Evolutionary conservation across 2,329 filamentous ascomycete genomes (phyloP).

Genomic region (Teratosphaeria pseudoeucalypti): DNA sequence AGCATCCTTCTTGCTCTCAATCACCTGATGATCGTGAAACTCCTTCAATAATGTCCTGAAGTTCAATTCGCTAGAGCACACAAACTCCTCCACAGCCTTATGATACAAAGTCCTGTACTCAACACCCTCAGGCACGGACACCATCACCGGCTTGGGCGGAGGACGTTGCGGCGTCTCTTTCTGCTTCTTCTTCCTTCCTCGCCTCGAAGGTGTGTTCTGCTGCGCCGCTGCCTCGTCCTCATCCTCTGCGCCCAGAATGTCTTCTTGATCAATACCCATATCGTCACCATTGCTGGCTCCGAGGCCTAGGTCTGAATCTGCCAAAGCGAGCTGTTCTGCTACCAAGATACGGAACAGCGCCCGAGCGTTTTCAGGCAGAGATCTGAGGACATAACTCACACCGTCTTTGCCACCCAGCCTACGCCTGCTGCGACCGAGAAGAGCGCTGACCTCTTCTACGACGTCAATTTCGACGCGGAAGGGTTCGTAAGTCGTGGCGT

Average conservation of each 20-base stretch:
- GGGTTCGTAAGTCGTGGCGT: constrained; percentile 79
- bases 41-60: constrained; percentile 92
- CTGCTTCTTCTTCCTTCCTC: constrained; percentile 12
- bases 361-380: constrained; percentile 82
- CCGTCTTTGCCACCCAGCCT: constrained; percentile 83
- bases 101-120: constrained; percentile 90
- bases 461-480: constrained; percentile 67
- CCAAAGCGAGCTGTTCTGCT: constrained; percentile 65
- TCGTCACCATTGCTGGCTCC: constrained; percentile 26
- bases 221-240: constrained; percentile 24
- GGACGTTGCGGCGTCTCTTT: constrained; percentile 5
- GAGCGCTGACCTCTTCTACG: constrained; percentile 80
- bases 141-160: constrained; percentile 2
- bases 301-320: constrained; percentile 40
- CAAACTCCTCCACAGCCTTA: constrained; percentile 92
- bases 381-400: constrained; percentile 80
- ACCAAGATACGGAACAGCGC: constrained; percentile 78
- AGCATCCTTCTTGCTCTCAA: constrained; percentile 76
- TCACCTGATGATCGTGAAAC: constrained; percentile 97
- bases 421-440: constrained; percentile 70
- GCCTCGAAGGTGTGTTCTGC: constrained; percentile 18
- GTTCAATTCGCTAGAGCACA: constrained; percentile 91
- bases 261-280: constrained; percentile 9
- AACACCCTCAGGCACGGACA: constrained; percentile 45
- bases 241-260: constrained; percentile 15